Evolutionary conservation across 768 basidiomycete genomes (phyloP).

Genomic region (Cystofilobasidium capitatum): DNA sequence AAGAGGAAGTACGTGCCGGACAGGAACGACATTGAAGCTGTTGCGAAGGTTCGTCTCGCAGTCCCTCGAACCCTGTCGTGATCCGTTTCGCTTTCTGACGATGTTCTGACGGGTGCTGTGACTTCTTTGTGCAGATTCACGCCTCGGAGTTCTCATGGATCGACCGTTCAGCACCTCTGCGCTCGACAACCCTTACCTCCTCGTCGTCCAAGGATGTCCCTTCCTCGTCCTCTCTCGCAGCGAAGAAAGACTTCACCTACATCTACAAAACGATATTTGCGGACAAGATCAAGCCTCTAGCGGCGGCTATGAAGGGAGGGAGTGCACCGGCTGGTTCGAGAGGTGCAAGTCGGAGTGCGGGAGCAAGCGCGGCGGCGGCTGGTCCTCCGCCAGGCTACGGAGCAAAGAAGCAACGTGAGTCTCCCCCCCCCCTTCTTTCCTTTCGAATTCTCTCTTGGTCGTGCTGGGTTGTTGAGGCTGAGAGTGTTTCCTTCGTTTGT

Average conservation of each 20-base stretch:
- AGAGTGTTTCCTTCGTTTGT: not conserved
- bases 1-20: slow-evolving; percentile 25
- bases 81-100: not conserved
- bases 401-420: slow-evolving; percentile 19
- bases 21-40: slow-evolving; percentile 20
- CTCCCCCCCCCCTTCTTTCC: not conserved
- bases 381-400: not conserved
- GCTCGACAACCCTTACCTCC: slow-evolving; percentile 23
- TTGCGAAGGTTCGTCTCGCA: slow-evolving; percentile 11
- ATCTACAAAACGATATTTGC: slow-evolving; percentile 23
- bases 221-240: not conserved
- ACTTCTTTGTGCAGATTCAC: slow-evolving; percentile 16
- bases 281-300: slow-evolving; percentile 12
- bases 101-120: too few relatives aligned
- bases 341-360: too few relatives aligned
- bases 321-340: too few relatives aligned
- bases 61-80: not conserved
- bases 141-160: slow-evolving; percentile 22
- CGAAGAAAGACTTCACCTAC: slow-evolving; percentile 26
- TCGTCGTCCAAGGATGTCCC: slow-evolving; percentile 11
- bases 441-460: not conserved
- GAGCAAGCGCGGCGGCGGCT: too few relatives aligned
- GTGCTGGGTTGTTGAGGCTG: too few relatives aligned
- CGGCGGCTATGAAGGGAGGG: slow-evolving; percentile 13
- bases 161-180: slow-evolving; percentile 24